Evolutionary conservation across 129 eudicot genomes (phyloP), one percentile per base, ranked within the genome.

Genomic region (Ambrosia trifida): DNA sequence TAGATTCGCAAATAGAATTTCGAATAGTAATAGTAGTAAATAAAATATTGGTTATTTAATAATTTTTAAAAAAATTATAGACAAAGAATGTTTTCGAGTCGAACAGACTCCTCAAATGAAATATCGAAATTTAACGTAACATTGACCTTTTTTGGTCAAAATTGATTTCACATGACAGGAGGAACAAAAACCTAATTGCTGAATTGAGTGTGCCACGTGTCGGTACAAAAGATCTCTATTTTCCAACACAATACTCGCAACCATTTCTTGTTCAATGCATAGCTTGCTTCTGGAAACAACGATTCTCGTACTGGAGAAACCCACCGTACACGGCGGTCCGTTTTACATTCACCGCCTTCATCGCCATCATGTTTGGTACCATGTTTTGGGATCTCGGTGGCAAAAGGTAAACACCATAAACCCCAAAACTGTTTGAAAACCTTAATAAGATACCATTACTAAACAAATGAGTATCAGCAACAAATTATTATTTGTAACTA

Each of bases 231-330:
- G 88, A 84, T 36, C 78, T 84, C 36, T 44, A 74, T 74, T 84
- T 84, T 68, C 78, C 76, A 0, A 84, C 75, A 20, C 82, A 73
- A 7, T 81, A 84, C 75, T 80, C 88, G 0, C 85, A 69, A 72
- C 13, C 85, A 16, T 84, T 84, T 35, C 0, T 78, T n/a, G 62
- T 62, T 18, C 89, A 85, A 33, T 75, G 70, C 24, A 18, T 75
- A 43, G 89, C 86, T 72, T 81, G 85, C 74, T 68, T 85, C 4
- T 85, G 89, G 89, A 85, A 85, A 72, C 86, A 81, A 71, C 81
- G 80, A 8, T 67, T 44, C 60, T 85, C 89, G 1, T 82, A 82
- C 54, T 85, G 84, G 89, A 65, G 86, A 30, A 85, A 85, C 44
- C 83, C 89, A 0, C 60, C 80, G 1, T 85, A 85, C 72, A 82